Evolutionary conservation across 345 rosid genomes (phyloP), one percentile per base, ranked within the genome.

Genomic region (Camelina sativa): DNA sequence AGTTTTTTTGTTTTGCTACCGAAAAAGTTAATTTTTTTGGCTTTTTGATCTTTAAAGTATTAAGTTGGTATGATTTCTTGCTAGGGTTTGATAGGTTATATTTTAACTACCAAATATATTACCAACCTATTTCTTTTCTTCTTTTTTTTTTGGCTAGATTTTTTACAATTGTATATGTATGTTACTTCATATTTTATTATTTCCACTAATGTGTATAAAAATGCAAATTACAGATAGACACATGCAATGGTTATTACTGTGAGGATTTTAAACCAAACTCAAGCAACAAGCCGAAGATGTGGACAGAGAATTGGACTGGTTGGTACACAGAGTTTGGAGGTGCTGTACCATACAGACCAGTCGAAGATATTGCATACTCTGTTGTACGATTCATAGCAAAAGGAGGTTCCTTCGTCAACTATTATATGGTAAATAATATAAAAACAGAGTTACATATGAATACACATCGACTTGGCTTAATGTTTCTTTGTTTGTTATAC

Each of bases 271-370:
- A 71, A 28, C 97, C 98, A 37, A 91, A 89, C 71, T 46, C 76
- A 54, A 74, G 12, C 22, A 83, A 86, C 65, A 91, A 89, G 52
- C 98, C 97, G 3, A 91, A 91, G 84, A 89, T 93, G 90, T 93
- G 96, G 96, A 93, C 98, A 7, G 98, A 93, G 80, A 84, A 83
- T 60, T 93, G 98, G 98, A 89, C 94, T 41, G 97, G 94, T 70
- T 93, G 98, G 98, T 87, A 59, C 67, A 86, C 90, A 0, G 85
- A 84, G 57, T 93, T 87, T 80, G 98, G 98, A 20, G 86, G 87
- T 32, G 76, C 96, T 1, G 82, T 85, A 55, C 95, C 97, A 1
- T 74, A 84, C 20, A 81, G 97, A 76, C 98, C 97, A 22, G 93
- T 80, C 10, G 97, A 94, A 70, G 97, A 94, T 75, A 34, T 91